phyloP scores from a whole-genome alignment of 371 early-diverging fungal genomes.

The Phascolomyces articulosus region DNA sequence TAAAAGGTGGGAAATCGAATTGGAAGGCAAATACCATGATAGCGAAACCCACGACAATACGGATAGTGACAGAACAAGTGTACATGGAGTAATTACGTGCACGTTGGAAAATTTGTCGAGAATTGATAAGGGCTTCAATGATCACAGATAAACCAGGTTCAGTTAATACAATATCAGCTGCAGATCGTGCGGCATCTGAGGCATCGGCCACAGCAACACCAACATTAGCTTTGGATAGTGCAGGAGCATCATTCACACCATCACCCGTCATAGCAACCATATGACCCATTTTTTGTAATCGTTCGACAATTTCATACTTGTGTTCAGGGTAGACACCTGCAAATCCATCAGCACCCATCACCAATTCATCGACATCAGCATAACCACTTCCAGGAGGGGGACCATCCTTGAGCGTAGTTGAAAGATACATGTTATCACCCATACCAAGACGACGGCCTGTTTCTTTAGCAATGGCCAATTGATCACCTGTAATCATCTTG shows the following conservation, averaged over 20 bases:
- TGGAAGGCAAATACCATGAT: slow-evolving; percentile 58
- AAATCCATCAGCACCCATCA: slow-evolving; percentile 83
- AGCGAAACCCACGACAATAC: slow-evolving; percentile 65
- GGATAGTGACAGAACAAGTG: slow-evolving; percentile 65
- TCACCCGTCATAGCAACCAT: slow-evolving; percentile 95
- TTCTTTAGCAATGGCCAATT: slow-evolving; percentile 89
- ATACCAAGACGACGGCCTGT: slow-evolving; percentile 78
- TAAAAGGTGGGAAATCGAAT: slow-evolving; percentile 66
- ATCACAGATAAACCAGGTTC: slow-evolving; percentile 79
- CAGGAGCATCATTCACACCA: slow-evolving; percentile 96
- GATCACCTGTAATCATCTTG: slow-evolving; percentile 97
- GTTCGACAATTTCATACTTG: slow-evolving; percentile 92
- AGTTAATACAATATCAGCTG: slow-evolving; percentile 79
- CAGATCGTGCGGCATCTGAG: slow-evolving; percentile 77
- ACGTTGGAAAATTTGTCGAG: slow-evolving; percentile 75
- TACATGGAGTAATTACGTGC: slow-evolving; percentile 66
- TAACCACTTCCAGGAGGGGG: slow-evolving; percentile 74
- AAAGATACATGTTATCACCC: slow-evolving; percentile 76
- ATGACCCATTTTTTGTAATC: slow-evolving; percentile 81
- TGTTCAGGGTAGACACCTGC: slow-evolving; percentile 94
- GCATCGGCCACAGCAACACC: slow-evolving; percentile 85
- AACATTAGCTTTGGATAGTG: slow-evolving; percentile 84
- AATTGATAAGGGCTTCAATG: slow-evolving; percentile 65
- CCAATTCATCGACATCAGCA: slow-evolving; percentile 75
- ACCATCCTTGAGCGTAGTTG: slow-evolving; percentile 76